Base-by-base conservation (phyloP, 1,284 basidiomycete species). In the Microstroma glucosiphilum region DNA sequence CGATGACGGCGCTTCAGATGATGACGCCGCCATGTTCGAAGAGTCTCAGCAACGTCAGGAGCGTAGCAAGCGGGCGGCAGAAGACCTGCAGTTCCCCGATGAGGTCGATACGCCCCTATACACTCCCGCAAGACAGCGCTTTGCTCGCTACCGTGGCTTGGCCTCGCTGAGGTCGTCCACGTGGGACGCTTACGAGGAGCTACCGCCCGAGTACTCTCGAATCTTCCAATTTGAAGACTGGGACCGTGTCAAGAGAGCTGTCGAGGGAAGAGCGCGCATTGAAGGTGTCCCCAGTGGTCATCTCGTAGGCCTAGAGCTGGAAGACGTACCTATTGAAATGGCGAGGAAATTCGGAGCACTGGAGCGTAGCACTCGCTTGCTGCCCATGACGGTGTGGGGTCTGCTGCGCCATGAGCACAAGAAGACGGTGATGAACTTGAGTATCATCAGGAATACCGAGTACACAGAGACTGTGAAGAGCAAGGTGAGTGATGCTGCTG, bases 181-280 rank as follows among this genome's bases (percentile, higher is more conserved):
- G 21, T 99, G 94, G 94, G 94, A 98, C 79, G 88, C 94, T 7
- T 97, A 91, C 73, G 94, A 98, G 81, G 94, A 96, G 72, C 83
- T 99, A 19, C 96, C 94, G 4, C 81, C 88, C 59, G 93, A 98
- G 76, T 98, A 98, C 76, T 92, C 89, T 0, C 85, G 89, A 51
- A 94, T 97, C 70, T 99, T 97, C 82, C 91, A 94, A 80, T 97
- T 98, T 75, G 92, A 96, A 80, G 91, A 94, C 75, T 97, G 89
- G 81, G 88, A 87, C 75, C 85, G 88, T 25, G 97, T 92, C 1
- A 88, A 90, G 70, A 84, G 89, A 53, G 84, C 85, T 41, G 87
- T 96, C 42, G 79, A 80, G 26, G 85, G 64, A 25, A 61, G 64
- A 42, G 68, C 75, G 19, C 57, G 75, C 15, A 42, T 71, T 6